Conservation (phyloP, 768 basidiomycete genomes). For the Rubroboletus satanas region DNA sequence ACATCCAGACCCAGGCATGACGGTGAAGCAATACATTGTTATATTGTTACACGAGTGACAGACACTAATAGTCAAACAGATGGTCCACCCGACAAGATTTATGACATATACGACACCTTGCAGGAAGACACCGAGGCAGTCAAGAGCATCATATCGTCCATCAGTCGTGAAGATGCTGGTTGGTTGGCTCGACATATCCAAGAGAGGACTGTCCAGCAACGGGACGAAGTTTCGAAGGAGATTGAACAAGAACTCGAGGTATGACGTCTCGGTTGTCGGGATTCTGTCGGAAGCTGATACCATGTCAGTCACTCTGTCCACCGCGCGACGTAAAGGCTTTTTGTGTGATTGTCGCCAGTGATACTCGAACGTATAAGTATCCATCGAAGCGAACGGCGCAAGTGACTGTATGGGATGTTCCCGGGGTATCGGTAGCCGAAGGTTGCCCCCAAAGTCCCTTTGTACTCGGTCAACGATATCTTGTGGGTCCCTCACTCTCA, state of each 20-base stretch:
- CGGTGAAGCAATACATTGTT: slow-evolving; percentile 28
- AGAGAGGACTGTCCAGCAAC: slow-evolving; percentile 45
- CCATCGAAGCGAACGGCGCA: slow-evolving; percentile 61
- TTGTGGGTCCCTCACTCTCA: slow-evolving; percentile 41
- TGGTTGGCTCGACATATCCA: slow-evolving; percentile 58
- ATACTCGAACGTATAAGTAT: slow-evolving; percentile 51
- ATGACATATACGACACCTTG: slow-evolving; percentile 59
- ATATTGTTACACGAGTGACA: background rate
- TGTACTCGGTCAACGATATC: slow-evolving; percentile 59
- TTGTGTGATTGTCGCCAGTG: slow-evolving; percentile 65
- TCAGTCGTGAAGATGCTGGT: slow-evolving; percentile 48
- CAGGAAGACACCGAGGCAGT: slow-evolving; percentile 51
- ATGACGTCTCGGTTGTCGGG: slow-evolving; percentile 17
- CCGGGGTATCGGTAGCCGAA: slow-evolving; percentile 48
- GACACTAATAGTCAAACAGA: slow-evolving; percentile 10
- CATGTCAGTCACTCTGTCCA: slow-evolving; percentile 55
- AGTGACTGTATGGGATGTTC: slow-evolving; percentile 81
- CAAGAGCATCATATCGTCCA: slow-evolving; percentile 38
- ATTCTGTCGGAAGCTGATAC: slow-evolving; percentile 2
- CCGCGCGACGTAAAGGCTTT: slow-evolving; percentile 73
- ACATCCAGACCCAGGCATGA: slow-evolving; percentile 40
- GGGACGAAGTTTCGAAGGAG: slow-evolving; percentile 49
- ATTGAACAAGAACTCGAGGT: slow-evolving; percentile 76
- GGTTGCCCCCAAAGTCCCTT: slow-evolving; percentile 49
- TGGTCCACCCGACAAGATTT: slow-evolving; percentile 43